Percentiles rank a stretch among this genome's conserved stretches.
These are phyloP conservation scores for Rugosomyces carneus DNA, from an alignment of 1,284 basidiomycete genomes.

Conservation along the genomic window DNA sequence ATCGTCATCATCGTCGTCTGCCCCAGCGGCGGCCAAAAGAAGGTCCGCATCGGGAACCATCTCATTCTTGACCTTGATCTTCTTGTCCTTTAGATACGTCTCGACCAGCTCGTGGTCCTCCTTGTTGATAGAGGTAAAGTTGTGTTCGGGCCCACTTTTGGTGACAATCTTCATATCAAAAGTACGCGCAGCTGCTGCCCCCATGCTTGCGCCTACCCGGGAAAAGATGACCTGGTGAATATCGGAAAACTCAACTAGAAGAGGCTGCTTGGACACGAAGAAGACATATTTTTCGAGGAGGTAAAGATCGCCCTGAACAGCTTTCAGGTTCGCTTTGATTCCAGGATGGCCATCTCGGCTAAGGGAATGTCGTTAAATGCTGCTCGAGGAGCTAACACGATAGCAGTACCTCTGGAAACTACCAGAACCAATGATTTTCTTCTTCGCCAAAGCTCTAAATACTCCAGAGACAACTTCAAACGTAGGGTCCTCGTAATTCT, in stretches of 20 bases:
- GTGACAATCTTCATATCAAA: slow-evolving; percentile 93
- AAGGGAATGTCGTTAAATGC: slow-evolving; percentile 4
- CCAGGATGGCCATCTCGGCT: slow-evolving; percentile 74
- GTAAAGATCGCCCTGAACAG: slow-evolving; percentile 95
- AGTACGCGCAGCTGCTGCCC: slow-evolving; percentile 79
- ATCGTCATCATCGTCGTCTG: slow-evolving; percentile 74
- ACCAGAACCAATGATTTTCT: slow-evolving; percentile 86
- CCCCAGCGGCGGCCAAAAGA: slow-evolving; percentile 60
- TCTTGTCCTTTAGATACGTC: slow-evolving; percentile 84
- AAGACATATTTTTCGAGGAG: slow-evolving; percentile 97
- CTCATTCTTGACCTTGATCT: slow-evolving; percentile 94
- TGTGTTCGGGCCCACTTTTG: slow-evolving; percentile 76
- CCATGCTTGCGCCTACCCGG: slow-evolving; percentile 87
- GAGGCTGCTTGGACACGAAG: slow-evolving; percentile 96
- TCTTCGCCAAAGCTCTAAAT: slow-evolving; percentile 86
- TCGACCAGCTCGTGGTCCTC: slow-evolving; percentile 91
- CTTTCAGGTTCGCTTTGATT: slow-evolving; percentile 97
- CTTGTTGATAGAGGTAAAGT: slow-evolving; percentile 92
- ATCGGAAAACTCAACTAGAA: slow-evolving; percentile 87
- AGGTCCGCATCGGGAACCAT: slow-evolving; percentile 85
- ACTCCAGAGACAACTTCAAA: slow-evolving; percentile 95
- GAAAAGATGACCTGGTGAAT: slow-evolving; percentile 93
- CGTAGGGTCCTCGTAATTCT: slow-evolving; percentile 89
- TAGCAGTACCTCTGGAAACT: slow-evolving; percentile 73
- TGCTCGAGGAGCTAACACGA: background rate